These are phyloP conservation scores for Orobanche coerulescens DNA, from an alignment of 257 asterid species.

Conservation along the genomic window DNA sequence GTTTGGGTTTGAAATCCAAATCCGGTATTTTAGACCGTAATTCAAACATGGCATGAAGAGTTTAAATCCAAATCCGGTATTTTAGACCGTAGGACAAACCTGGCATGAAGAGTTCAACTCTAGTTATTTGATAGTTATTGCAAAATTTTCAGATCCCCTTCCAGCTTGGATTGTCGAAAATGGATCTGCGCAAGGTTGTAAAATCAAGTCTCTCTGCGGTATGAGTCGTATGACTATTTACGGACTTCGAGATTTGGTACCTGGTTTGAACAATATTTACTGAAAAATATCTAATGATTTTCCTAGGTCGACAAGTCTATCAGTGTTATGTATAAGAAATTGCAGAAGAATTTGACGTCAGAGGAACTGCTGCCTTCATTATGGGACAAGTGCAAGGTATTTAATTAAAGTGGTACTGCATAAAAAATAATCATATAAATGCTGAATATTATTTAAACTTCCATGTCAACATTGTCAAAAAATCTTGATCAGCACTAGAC, in stretches of 20 bases:
- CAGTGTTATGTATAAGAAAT: slow-evolving; percentile 67
- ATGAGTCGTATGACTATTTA: slow-evolving; percentile 26
- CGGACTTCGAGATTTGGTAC: slow-evolving; percentile 12
- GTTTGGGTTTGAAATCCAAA: no score
- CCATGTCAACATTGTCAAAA: not conserved
- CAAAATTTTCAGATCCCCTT: slow-evolving; percentile 73
- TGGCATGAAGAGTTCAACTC: slow-evolving; percentile 14
- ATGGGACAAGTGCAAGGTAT: slow-evolving; percentile 99
- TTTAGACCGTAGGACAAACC: no score
- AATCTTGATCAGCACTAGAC: not conserved
- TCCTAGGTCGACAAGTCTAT: slow-evolving; percentile 86
- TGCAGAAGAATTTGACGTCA: slow-evolving; percentile 53
- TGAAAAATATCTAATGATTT: not conserved
- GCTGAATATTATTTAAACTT: not conserved
- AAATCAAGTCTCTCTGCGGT: slow-evolving; percentile 96
- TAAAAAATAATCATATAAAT: slow-evolving; percentile 2
- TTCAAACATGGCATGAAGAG: no score
- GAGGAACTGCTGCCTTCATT: slow-evolving; percentile 89
- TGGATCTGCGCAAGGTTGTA: slow-evolving; percentile 89
- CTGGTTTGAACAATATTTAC: slow-evolving; percentile 11
- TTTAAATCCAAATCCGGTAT: no score
- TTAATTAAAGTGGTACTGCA: slow-evolving; percentile 4
- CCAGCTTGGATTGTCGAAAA: slow-evolving; percentile 91
- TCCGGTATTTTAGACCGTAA: no score
- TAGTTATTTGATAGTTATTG: slow-evolving; percentile 15